Conservation (phyloP, 2,329 filamentous ascomycete species). For the Lojkania enalia region DNA sequence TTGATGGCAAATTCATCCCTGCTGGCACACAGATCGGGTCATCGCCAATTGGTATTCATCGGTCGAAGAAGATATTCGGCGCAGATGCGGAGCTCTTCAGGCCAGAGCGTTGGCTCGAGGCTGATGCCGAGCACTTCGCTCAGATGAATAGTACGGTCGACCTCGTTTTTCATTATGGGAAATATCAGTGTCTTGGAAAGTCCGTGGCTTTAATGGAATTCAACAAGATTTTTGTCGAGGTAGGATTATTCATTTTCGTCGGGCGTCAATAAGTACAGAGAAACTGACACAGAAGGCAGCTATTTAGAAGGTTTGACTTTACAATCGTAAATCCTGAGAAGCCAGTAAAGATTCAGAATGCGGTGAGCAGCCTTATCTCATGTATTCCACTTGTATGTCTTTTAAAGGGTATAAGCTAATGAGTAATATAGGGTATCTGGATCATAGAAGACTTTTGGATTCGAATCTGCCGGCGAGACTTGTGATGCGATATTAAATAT, state of each 20-base stretch:
- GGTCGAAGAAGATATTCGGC: conserved; percentile 61
- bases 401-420: conserved; percentile 2
- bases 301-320: conserved; percentile 16
- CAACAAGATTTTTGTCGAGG: conserved; percentile 42
- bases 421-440: conserved; percentile 14
- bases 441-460: conserved; percentile 17
- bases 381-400: neutral
- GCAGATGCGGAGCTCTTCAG: conserved; percentile 58
- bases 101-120: conserved; percentile 32
- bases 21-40: conserved; percentile 12
- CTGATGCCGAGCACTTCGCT: conserved; percentile 48
- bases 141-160: conserved; percentile 56
- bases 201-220: conserved; percentile 23
- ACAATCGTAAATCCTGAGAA: conserved; percentile 9
- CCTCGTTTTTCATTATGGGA: conserved; percentile 26
- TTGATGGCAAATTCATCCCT: conserved; percentile 25
- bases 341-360: conserved; percentile 11
- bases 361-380: conserved; percentile 6
- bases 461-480: conserved; percentile 1
- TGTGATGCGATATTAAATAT: no score
- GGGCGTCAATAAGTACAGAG: neutral
- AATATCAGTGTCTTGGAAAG: conserved; percentile 21
- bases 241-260: conserved; percentile 8
- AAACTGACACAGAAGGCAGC: conserved; percentile 4
- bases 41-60: conserved; percentile 7